A percentile compares a stretch with the other conserved stretches of the same genome.
Conservation (phyloP, 2,329 filamentous ascomycete species). For the Coniochaeta sp. region DNA sequence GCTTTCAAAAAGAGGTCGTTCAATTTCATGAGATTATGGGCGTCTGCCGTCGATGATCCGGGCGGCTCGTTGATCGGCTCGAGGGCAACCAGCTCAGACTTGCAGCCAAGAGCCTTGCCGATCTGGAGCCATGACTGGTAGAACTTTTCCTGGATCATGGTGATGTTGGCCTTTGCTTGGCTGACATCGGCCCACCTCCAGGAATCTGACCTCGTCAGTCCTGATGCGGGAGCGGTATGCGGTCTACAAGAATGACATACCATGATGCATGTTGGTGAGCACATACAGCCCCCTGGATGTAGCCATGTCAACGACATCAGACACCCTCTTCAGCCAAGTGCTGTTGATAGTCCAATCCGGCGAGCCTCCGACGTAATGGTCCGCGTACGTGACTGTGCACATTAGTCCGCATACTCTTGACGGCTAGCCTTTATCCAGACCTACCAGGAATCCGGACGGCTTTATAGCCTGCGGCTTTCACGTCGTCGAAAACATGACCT, state of each 20-base stretch:
- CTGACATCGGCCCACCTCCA: constrained; percentile 52
- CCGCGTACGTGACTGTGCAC: constrained; percentile 47
- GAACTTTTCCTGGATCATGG: constrained; percentile 48
- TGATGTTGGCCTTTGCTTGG: constrained; percentile 34
- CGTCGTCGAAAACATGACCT: constrained; percentile 39
- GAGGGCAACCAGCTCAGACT: constrained; percentile 44
- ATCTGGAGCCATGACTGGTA: constrained; percentile 51
- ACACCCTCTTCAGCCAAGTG: constrained; percentile 48
- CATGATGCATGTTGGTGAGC: constrained; percentile 52
- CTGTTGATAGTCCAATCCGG: constrained; percentile 47
- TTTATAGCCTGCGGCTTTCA: constrained; percentile 48
- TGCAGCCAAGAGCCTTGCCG: constrained; percentile 44
- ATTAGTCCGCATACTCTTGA: background rate
- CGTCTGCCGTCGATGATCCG: constrained; percentile 41
- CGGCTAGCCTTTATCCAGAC: constrained; percentile 5
- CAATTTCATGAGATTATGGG: constrained; percentile 42
- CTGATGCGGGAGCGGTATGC: background rate
- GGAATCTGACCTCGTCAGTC: constrained; percentile 29
- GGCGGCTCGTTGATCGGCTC: constrained; percentile 55
- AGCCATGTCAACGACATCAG: constrained; percentile 49
- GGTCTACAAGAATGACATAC: constrained; percentile 10
- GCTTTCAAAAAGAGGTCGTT: constrained; percentile 50
- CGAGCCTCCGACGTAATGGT: constrained; percentile 43
- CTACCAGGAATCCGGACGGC: constrained; percentile 43
- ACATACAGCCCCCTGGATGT: constrained; percentile 41